phyloP scores from a whole-genome alignment of 2,329 filamentous ascomycete species.

The Aspergillus proliferans region DNA sequence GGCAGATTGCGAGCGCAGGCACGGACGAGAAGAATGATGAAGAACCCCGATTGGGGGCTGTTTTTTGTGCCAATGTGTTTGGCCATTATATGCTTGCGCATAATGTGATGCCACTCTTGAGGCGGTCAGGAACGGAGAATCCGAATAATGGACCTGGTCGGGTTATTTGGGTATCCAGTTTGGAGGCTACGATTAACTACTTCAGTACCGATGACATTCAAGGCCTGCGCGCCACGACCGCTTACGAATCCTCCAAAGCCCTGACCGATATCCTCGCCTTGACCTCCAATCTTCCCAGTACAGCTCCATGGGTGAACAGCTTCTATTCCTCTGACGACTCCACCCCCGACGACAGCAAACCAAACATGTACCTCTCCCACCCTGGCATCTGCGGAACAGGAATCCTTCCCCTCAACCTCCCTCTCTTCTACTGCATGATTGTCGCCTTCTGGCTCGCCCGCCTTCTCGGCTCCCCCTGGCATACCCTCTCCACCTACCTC shows the following conservation, averaged over 20 bases:
- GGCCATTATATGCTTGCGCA: slow-evolving; percentile 89
- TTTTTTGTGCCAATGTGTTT: slow-evolving; percentile 90
- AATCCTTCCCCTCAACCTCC: slow-evolving; percentile 66
- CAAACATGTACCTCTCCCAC: slow-evolving; percentile 71
- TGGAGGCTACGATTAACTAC: slow-evolving; percentile 58
- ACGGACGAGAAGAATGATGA: slow-evolving; percentile 29
- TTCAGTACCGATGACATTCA: slow-evolving; percentile 71
- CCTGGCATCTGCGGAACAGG: slow-evolving; percentile 80
- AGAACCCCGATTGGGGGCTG: slow-evolving; percentile 60
- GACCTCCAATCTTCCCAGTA: slow-evolving; percentile 62
- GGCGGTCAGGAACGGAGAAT: slow-evolving; percentile 32
- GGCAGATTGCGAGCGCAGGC: slow-evolving; percentile 40
- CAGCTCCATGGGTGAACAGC: slow-evolving; percentile 49
- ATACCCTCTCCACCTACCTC: slow-evolving; percentile 67
- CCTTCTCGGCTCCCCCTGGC: slow-evolving; percentile 82
- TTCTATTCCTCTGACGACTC: slow-evolving; percentile 47
- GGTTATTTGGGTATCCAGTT: slow-evolving; percentile 79
- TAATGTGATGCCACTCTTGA: slow-evolving; percentile 68
- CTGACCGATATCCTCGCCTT: slow-evolving; percentile 79
- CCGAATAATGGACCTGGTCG: slow-evolving; percentile 48
- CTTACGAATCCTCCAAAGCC: slow-evolving; percentile 85
- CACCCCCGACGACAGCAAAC: slow-evolving; percentile 26
- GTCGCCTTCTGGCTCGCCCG: slow-evolving; percentile 65
- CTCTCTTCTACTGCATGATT: slow-evolving; percentile 65
- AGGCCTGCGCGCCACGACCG: slow-evolving; percentile 53